Base-by-base conservation (phyloP, 495 filamentous ascomycete species). In the Xylaria grammica region DNA sequence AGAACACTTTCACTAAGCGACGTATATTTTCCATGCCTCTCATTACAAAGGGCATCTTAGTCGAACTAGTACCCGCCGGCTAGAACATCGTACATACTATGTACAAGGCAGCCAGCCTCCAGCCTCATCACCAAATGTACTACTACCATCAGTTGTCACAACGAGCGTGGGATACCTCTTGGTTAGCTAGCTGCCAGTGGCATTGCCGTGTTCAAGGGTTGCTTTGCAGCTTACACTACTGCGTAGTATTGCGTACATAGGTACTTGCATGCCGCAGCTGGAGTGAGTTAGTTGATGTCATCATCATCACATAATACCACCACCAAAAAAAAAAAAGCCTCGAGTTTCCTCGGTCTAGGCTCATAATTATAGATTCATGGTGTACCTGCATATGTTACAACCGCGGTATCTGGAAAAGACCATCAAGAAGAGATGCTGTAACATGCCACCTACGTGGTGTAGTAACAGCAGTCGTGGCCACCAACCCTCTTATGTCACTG, bases 391-490 rank as follows among this genome's bases (percentile, higher is more conserved):
- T 46, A 55, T 1, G 36, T 48, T 27, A 63, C 49, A 42, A 32
- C 38, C 38, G 19, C 49, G 13, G 38, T 55, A 29, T 36, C 20
- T 15, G 55, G 40, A 54, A 48, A 44, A 38, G 52, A 48, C 51
- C 32, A 7, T 54, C 13, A 4, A 44, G 22, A 50, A 46, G 29
- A 46, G 17, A 62, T 60, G 46, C 26, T 27, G 22, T 32, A 26
- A 58, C 62, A 20, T 64, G 53, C 62, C 53, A 64, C 62, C 27
- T 64, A 57, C 42, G 62, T 42, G 40, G 40, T 24, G 19, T 24
- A 48, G 44, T 56, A 51, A 40, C 48, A 56, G 45, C 34, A 61
- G 45, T 64, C 62, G 62, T 64, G 62, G 62, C 53, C 62, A 42
- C 51, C 53, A 44, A 26, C 62, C 53, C 62, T 44, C 53, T 49